Evolutionary conservation across 2,329 filamentous ascomycete species (phyloP), one percentile per base, ranked within the genome.

Genomic region (Cylindrodendrum hubeiense): DNA sequence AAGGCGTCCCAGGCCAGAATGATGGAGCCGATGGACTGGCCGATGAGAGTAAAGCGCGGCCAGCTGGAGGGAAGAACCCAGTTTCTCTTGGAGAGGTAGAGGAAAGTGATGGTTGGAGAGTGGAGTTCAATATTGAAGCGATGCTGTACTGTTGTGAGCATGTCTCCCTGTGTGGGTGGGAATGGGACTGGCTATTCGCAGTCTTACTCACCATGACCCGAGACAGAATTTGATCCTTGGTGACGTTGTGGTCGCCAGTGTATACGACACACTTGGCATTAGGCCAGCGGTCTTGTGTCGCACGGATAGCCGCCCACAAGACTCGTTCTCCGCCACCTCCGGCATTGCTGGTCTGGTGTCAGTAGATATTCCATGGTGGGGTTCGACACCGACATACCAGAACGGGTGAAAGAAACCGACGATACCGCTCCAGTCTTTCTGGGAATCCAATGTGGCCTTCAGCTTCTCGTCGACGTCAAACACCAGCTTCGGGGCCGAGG

Each of bases 361-460:
- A 71, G 70, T 53, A n/a, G 33, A 34, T 21, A 33, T 56, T 26
- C n/a, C 63, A 30, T 50, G 15, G 26, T n/a, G 46, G 41, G 30
- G 24, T 53, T 33, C 9, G 49, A 56, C 24, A 61, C 30, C 7
- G 34, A 76, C 86, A 68, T 84, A 95, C 93, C 96, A 98, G 79
- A 98, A 99, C 1, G 96, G 96, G 79, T 99, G 96, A 78, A 99
- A 97, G 86, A 99, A 98, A 50, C 94, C 96, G 67, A 98, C 89
- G 57, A 98, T 90, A 33, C 95, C 95, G 67, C 90, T 85, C 93
- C 93, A 98, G 49, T 91, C 86, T 70, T 86, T 83, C 63, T 74
- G 70, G 2, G 86, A 83, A 12, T 78, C 80, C 60, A 75, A 55
- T 17, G 58, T 71, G 5, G 19, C 53, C 52, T 68, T 59, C n/a